Evolutionary conservation across 768 basidiomycete genomes (phyloP).

Genomic region (Boletellus sp.): DNA sequence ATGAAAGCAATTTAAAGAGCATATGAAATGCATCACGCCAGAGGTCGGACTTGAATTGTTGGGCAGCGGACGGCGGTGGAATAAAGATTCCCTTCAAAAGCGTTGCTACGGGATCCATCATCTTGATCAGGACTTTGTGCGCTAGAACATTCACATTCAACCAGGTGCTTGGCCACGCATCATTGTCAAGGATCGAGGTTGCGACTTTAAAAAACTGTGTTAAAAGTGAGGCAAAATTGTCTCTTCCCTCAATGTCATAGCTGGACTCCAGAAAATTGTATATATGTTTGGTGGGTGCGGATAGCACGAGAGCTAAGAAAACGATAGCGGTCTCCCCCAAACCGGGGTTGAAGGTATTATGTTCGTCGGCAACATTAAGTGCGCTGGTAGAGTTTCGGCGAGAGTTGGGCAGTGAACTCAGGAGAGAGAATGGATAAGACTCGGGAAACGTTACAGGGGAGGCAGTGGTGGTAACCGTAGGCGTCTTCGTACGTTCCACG

Average conservation of each 20-base stretch:
- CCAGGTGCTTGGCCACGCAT: conserved; percentile 89
- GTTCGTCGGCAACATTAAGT: conserved; percentile 43
- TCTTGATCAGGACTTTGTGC: conserved; percentile 83
- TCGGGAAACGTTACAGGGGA: conserved; percentile 87
- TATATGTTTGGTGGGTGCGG: conserved; percentile 76
- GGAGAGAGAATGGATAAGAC: conserved; percentile 86
- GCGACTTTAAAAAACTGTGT: conserved; percentile 79
- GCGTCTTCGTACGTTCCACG: conserved; percentile 63
- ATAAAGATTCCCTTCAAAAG: conserved; percentile 81
- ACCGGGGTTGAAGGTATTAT: conserved; percentile 62
- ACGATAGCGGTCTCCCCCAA: conserved; percentile 86
- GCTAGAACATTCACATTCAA: conserved; percentile 86
- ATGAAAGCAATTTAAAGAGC: conserved; percentile 80
- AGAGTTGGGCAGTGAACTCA: conserved; percentile 61
- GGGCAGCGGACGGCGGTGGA: conserved; percentile 58
- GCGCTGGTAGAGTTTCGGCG: conserved; percentile 41
- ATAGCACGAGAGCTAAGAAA: conserved; percentile 73
- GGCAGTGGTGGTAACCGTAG: conserved; percentile 51
- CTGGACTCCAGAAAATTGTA: conserved; percentile 73
- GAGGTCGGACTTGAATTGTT: conserved; percentile 67
- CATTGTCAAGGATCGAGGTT: conserved; percentile 76
- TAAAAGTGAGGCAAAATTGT: conserved; percentile 68
- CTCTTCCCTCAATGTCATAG: conserved; percentile 86
- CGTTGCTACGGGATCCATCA: conserved; percentile 77
- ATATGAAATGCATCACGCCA: conserved; percentile 84